These are phyloP conservation scores for Prunus campanulata DNA, from an alignment of 306 rosid genomes.

Conservation along the genomic window DNA sequence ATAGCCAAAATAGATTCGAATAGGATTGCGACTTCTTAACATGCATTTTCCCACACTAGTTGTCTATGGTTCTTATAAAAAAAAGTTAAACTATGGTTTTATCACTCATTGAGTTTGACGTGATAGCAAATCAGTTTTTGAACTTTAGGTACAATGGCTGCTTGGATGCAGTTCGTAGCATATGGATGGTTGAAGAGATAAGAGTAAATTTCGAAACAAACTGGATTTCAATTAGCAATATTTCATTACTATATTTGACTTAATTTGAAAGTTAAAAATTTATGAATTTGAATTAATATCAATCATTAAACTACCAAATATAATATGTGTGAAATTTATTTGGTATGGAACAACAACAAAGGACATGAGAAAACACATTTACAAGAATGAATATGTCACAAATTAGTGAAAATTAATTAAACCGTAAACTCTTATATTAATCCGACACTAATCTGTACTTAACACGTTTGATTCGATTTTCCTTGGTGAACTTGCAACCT, in stretches of 20 bases:
- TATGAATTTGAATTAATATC: not conserved
- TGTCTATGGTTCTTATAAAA: not conserved
- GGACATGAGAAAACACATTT: no score
- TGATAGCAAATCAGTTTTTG: not conserved
- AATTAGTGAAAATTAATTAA: no score
- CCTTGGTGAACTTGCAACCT: slow-evolving; percentile 46
- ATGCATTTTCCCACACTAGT: not conserved
- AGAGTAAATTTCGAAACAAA: not conserved
- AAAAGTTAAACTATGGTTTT: no score
- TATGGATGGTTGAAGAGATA: slow-evolving; percentile 56
- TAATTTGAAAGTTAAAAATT: not conserved
- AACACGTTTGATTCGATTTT: no score
- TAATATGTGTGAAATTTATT: not conserved
- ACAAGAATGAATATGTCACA: no score
- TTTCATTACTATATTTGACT: not conserved
- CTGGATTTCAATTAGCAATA: not conserved
- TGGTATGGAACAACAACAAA: not conserved
- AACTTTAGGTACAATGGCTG: slow-evolving; percentile 65
- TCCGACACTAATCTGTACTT: no score
- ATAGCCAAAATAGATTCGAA: not conserved
- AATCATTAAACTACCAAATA: not conserved
- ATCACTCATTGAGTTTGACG: no score
- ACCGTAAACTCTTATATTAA: no score
- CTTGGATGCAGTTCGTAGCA: slow-evolving; percentile 53
- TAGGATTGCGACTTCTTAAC: not conserved